phyloP scores from a whole-genome alignment of 78 protist genomes.

The Bigelowiella natans region DNA sequence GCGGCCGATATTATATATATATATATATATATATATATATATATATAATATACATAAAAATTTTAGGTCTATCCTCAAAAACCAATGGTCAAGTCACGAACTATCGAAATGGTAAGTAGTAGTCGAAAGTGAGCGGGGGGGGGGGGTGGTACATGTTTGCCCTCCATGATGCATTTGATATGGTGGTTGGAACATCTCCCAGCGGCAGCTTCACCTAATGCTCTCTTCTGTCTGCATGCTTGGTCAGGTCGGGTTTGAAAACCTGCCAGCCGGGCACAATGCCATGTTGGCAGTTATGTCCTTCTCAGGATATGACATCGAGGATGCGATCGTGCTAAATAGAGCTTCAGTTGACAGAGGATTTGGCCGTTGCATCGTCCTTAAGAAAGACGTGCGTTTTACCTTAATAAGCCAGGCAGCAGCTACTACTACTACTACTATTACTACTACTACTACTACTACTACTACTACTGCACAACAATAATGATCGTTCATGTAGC shows the following conservation, averaged over 20 bases:
- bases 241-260: not conserved
- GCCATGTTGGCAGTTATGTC: conserved; percentile 95
- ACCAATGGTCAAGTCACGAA: conserved; percentile 82
- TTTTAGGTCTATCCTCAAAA: conserved; percentile 53
- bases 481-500: not conserved
- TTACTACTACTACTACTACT: too few relatives aligned
- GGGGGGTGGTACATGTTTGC: too few relatives aligned
- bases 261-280: conserved; percentile 82
- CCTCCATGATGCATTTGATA: too few relatives aligned
- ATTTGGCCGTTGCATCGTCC: conserved; percentile 86
- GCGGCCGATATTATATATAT: not conserved
- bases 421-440: too few relatives aligned
- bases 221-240: too few relatives aligned
- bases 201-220: too few relatives aligned
- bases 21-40: not conserved
- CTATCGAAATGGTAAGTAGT: conserved; percentile 52
- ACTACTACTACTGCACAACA: too few relatives aligned
- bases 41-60: not conserved
- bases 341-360: conserved; percentile 50
- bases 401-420: too few relatives aligned
- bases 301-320: conserved; percentile 98
- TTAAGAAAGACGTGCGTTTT: conserved; percentile 53
- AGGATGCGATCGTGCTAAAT: conserved; percentile 97
- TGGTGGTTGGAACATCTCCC: too few relatives aligned
- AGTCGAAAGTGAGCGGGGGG: too few relatives aligned